Percentiles rank a stretch among this genome's conserved stretches.
phyloP scores from a whole-genome alignment of 805 yeast genomes.

The Millerago galiae region DNA sequence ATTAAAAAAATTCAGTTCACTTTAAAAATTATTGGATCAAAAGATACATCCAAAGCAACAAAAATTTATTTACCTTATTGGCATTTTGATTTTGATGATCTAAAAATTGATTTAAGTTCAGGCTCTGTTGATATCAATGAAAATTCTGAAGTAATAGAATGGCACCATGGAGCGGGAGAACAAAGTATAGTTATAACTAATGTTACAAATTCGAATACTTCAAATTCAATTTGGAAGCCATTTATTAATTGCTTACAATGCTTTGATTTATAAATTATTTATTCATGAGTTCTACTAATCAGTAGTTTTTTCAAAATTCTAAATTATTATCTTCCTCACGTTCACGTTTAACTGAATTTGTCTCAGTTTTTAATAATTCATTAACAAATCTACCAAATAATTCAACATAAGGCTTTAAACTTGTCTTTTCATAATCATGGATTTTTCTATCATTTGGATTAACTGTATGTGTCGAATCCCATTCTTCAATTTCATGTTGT shows the following conservation, averaged over 20 bases:
- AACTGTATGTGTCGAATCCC: constrained; percentile 28
- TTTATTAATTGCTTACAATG: constrained; percentile 4
- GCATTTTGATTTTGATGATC: constrained; percentile 53
- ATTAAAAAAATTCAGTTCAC: constrained; percentile 39
- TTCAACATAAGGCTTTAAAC: constrained; percentile 65
- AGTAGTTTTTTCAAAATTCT: constrained; percentile 9
- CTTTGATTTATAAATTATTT: background rate
- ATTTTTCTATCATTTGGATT: constrained; percentile 14
- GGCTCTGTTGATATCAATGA: constrained; percentile 53
- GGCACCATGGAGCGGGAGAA: constrained; percentile 55
- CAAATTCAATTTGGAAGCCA: background rate
- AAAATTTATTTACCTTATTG: constrained; percentile 62
- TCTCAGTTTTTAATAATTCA: constrained; percentile 50
- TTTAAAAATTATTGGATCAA: constrained; percentile 36
- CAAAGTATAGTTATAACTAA: constrained; percentile 27
- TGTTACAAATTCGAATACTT: background rate
- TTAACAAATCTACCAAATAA: constrained; percentile 59
- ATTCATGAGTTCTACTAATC: background rate
- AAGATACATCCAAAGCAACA: constrained; percentile 37
- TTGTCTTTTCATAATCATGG: constrained; percentile 54
- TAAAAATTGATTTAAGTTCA: constrained; percentile 43
- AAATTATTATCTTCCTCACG: constrained; percentile 27
- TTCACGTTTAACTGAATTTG: constrained; percentile 30
- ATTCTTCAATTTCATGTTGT: constrained; percentile 55
- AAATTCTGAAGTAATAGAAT: constrained; percentile 50